phyloP scores from a whole-genome alignment of 371 early-diverging fungal species.

The Fennellomyces sp. region DNA sequence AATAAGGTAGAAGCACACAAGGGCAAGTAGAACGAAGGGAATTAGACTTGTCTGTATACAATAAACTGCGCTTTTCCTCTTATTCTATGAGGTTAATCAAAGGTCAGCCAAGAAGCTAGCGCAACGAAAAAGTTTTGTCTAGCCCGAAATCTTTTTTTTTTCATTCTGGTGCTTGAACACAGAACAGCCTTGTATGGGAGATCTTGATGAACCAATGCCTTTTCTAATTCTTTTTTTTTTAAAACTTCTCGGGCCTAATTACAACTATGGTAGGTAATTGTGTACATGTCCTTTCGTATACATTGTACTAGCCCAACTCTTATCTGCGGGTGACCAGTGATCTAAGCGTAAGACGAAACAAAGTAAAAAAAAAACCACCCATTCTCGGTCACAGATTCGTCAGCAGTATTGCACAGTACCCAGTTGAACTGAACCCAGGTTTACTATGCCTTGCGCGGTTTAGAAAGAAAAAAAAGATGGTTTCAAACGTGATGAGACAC shows the following conservation, averaged over 20 bases:
- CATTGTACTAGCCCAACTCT: too few species aligned
- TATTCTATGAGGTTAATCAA: too few species aligned
- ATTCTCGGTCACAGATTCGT: neutral
- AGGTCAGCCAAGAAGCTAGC: too few species aligned
- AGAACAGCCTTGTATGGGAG: neutral
- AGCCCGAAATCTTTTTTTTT: neutral
- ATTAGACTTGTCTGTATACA: too few species aligned
- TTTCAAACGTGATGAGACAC: too few species aligned
- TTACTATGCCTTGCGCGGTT: neutral
- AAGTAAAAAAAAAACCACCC: neutral
- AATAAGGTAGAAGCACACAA: too few species aligned
- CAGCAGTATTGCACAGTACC: neutral
- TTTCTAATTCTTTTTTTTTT: neutral
- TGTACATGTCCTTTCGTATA: too few species aligned
- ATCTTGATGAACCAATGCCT: neutral
- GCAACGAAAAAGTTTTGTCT: neutral
- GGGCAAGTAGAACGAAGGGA: too few species aligned
- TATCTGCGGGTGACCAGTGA: too few species aligned
- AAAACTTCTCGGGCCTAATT: neutral
- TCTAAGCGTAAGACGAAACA: too few species aligned
- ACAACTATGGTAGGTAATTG: neutral
- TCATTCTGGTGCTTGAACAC: constrained; percentile 1
- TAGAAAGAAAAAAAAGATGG: neutral
- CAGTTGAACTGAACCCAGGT: neutral
- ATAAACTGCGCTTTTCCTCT: too few species aligned